Conservation (phyloP, 495 filamentous ascomycete species). For the Penicillium silybi region DNA sequence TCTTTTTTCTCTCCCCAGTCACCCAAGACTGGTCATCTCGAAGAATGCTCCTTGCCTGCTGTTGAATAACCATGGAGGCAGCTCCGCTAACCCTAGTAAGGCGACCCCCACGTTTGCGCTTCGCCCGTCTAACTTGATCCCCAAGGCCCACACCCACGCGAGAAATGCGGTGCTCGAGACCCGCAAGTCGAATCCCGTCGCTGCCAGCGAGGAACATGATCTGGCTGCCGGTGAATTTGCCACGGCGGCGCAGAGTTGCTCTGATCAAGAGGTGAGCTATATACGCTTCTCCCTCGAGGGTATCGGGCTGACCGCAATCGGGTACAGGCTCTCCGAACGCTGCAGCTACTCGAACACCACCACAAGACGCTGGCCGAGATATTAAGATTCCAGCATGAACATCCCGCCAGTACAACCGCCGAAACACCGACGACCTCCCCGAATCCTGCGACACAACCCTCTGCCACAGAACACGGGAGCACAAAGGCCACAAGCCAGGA, state of each 20-base stretch:
- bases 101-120: neutral
- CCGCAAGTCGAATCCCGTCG: constrained; percentile 67
- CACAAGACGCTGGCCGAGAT: constrained; percentile 76
- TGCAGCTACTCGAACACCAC: constrained; percentile 81
- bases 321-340: constrained; percentile 67
- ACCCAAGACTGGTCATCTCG: neutral
- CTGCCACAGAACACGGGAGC: constrained; percentile 17
- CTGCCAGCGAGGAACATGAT: constrained; percentile 82
- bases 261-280: constrained; percentile 62
- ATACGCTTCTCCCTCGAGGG: neutral
- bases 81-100: constrained; percentile 57
- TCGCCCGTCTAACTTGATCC: constrained; percentile 13
- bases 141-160: constrained; percentile 84
- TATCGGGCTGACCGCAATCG: constrained; percentile 1
- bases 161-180: constrained; percentile 73
- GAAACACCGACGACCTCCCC: constrained; percentile 12
- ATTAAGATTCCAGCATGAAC: constrained; percentile 64
- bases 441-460: constrained; percentile 8
- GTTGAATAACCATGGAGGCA: constrained; percentile 48
- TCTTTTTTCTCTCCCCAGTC: neutral
- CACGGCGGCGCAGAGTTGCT: constrained; percentile 68
- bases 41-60: neutral
- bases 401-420: constrained; percentile 37
- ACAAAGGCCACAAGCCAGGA: constrained; percentile 30
- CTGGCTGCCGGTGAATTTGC: constrained; percentile 87